Evolutionary conservation across 2,329 filamentous ascomycete genomes (phyloP).

Genomic region (Sarocladiaceae sp.): DNA sequence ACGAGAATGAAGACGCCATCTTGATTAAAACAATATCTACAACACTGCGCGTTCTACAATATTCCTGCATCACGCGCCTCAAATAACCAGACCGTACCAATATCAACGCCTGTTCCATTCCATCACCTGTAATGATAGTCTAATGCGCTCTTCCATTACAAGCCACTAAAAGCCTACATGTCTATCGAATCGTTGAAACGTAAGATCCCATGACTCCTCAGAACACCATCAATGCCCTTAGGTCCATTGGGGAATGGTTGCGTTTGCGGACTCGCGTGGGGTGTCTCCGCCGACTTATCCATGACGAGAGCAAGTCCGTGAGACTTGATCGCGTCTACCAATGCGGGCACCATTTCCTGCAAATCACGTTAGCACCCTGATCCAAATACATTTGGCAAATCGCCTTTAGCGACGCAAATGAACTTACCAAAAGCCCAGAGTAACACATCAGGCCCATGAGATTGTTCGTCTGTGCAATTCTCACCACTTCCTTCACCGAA

Average conservation of each 20-base stretch:
- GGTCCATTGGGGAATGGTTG: conserved; percentile 60
- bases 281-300: conserved; percentile 67
- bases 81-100: too few species aligned
- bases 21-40: too few species aligned
- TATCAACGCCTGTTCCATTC: too few species aligned
- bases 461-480: conserved; percentile 92
- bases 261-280: conserved; percentile 32
- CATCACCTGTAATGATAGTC: background rate
- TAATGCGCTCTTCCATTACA: background rate
- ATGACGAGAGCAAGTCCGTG: conserved; percentile 89
- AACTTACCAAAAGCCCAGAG: conserved; percentile 74
- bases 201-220: conserved; percentile 82
- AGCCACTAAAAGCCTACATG: conserved; percentile 33
- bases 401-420: background rate
- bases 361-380: background rate
- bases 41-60: too few species aligned
- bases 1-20: too few species aligned
- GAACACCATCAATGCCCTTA: conserved; percentile 80
- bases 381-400: background rate
- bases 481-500: conserved; percentile 91
- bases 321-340: conserved; percentile 91
- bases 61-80: too few species aligned
- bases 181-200: conserved; percentile 92
- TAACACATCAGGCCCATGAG: conserved; percentile 96
- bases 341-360: conserved; percentile 86